These are phyloP conservation scores for Dactylonectria estremocensis DNA, from an alignment of 2,329 filamentous ascomycete genomes.

Conservation along the genomic window DNA sequence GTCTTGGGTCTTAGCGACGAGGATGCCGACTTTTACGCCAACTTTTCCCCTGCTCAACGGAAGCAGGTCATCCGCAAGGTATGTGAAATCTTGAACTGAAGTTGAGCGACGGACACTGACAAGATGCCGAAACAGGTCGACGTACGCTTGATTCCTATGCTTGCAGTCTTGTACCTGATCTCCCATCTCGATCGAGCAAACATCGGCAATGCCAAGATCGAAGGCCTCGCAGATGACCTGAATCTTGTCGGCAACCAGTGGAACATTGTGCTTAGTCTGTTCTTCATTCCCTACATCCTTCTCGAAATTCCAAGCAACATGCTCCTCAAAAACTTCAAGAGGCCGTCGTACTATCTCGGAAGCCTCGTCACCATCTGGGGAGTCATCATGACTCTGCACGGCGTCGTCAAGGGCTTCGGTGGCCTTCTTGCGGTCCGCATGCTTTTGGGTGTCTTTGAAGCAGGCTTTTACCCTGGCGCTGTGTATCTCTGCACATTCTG, in stretches of 20 bases:
- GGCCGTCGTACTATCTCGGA: conserved; percentile 76
- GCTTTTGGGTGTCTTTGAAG: conserved; percentile 54
- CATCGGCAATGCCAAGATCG: conserved; percentile 65
- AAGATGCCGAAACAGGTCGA: conserved; percentile 31
- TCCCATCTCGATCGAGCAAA: conserved; percentile 72
- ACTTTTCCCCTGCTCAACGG: conserved; percentile 40
- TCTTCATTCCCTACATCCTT: conserved; percentile 70
- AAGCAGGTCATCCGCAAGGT: conserved; percentile 48
- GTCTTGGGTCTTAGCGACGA: conserved; percentile 49
- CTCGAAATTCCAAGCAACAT: conserved; percentile 69
- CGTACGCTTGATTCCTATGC: conserved; percentile 56
- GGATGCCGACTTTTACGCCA: conserved; percentile 49
- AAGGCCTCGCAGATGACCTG: conserved; percentile 51
- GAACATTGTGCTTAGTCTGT: conserved; percentile 67
- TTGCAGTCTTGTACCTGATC: conserved; percentile 72
- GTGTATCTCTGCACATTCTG: conserved; percentile 49
- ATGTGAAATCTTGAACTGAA: background rate
- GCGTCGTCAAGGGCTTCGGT: conserved; percentile 48
- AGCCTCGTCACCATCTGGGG: conserved; percentile 71
- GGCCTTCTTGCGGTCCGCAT: conserved; percentile 47
- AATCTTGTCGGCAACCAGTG: conserved; percentile 71
- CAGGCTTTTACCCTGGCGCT: conserved; percentile 51
- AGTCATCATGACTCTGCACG: conserved; percentile 47
- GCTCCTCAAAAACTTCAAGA: conserved; percentile 71
- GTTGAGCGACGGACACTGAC: background rate